A percentile compares a stretch with the other conserved stretches of the same genome.
These are phyloP conservation scores for Crassisporium funariophilum DNA, from an alignment of 768 basidiomycete genomes.

Conservation along the genomic window DNA sequence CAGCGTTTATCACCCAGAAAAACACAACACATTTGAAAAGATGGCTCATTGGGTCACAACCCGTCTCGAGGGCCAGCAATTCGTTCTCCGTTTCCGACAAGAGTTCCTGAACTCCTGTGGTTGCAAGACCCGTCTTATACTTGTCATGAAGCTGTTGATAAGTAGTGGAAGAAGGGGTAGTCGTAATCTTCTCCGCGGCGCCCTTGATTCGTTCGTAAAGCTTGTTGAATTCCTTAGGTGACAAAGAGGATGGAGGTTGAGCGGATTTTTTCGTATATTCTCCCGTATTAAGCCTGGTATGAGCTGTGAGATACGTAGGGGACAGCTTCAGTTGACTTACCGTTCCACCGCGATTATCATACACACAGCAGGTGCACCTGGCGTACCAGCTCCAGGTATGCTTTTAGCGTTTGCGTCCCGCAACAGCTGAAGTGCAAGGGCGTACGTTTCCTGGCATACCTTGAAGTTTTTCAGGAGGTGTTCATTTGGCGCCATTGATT, in stretches of 20 bases:
- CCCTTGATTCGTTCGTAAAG: constrained; percentile 26
- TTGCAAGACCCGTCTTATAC: constrained; percentile 20
- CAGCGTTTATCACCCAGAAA: constrained; percentile 45
- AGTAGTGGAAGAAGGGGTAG: constrained; percentile 7
- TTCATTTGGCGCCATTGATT: not conserved
- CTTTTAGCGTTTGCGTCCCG: constrained; percentile 43
- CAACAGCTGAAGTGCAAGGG: constrained; percentile 26
- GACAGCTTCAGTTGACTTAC: constrained; percentile 26
- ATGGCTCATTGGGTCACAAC: constrained; percentile 20
- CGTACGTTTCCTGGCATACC: constrained; percentile 3
- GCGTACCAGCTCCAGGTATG: constrained; percentile 48
- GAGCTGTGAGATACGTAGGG: not conserved
- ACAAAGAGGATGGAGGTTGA: constrained; percentile 36
- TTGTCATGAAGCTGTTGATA: constrained; percentile 34
- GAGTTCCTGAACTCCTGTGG: constrained; percentile 18
- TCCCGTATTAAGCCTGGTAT: constrained; percentile 32
- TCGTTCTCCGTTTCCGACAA: constrained; percentile 39
- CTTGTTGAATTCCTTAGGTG: constrained; percentile 30
- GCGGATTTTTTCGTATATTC: constrained; percentile 33
- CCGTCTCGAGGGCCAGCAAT: constrained; percentile 24
- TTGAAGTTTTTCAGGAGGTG: constrained; percentile 9
- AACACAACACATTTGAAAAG: constrained; percentile 43
- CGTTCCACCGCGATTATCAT: constrained; percentile 50
- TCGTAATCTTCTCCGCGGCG: constrained; percentile 20
- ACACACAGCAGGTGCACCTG: constrained; percentile 51